Conservation (phyloP, 2,329 filamentous ascomycete genomes). For the Ophiosphaerella korrae region DNA sequence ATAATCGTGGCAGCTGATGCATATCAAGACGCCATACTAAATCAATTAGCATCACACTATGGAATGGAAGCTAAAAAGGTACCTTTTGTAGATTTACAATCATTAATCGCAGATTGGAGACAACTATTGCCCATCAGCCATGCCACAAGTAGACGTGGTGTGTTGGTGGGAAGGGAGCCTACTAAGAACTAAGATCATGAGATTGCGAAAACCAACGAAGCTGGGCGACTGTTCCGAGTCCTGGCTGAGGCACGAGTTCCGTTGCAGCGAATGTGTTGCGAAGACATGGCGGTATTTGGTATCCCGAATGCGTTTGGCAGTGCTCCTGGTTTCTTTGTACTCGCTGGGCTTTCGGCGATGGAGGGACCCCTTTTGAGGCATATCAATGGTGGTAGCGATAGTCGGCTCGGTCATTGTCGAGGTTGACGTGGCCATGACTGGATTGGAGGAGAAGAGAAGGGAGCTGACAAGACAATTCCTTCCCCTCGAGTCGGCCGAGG, state of each 20-base stretch:
- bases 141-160: background rate
- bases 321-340: slow-evolving; percentile 7
- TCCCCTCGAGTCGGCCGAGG: slow-evolving; percentile 9
- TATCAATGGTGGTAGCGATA: slow-evolving; percentile 23
- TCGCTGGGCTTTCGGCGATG: slow-evolving; percentile 32
- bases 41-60: slow-evolving; percentile 16
- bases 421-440: slow-evolving; percentile 39
- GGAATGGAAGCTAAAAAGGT: slow-evolving; percentile 15
- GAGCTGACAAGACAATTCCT: background rate
- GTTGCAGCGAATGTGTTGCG: slow-evolving; percentile 75
- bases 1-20: slow-evolving; percentile 87
- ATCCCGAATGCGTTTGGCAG: slow-evolving; percentile 14
- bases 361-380: slow-evolving; percentile 19
- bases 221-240: slow-evolving; percentile 77
- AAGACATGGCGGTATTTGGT: slow-evolving; percentile 89
- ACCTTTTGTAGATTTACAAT: slow-evolving; percentile 98
- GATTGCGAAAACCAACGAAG: slow-evolving; percentile 91
- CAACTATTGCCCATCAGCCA: slow-evolving; percentile 62
- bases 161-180: slow-evolving; percentile 38
- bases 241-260: slow-evolving; percentile 83
- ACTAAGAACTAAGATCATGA: slow-evolving; percentile 94
- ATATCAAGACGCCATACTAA: slow-evolving; percentile 93
- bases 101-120: slow-evolving; percentile 90
- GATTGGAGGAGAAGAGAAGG: background rate
- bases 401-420: slow-evolving; percentile 12